phyloP scores from a whole-genome alignment of 139 green algal genomes.

The Nannochloris sp. region DNA sequence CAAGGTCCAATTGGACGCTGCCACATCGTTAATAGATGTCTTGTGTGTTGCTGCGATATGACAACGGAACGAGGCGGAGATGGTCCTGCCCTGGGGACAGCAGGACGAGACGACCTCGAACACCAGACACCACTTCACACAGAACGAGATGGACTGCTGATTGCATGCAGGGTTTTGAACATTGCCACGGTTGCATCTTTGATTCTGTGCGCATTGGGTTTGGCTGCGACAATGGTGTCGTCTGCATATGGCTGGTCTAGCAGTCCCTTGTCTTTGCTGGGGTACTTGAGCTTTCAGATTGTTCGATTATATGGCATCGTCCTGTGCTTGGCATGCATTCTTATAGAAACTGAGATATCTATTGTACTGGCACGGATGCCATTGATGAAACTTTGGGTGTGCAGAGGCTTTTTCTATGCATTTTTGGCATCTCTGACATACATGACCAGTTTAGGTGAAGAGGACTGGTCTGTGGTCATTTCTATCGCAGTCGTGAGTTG shows the following conservation, averaged over 20 bases:
- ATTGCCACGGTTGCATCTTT: slow-evolving; percentile 16
- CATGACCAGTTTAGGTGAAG: not conserved
- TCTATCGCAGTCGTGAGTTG: too few relatives aligned
- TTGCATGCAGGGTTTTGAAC: slow-evolving; percentile 20
- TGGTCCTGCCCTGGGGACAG: too few relatives aligned
- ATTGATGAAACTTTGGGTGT: slow-evolving; percentile 31
- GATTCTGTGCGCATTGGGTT: slow-evolving; percentile 18
- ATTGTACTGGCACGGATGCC: slow-evolving; percentile 18
- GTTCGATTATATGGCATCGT: slow-evolving; percentile 32
- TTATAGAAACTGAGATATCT: slow-evolving; percentile 34
- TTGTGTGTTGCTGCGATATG: too few relatives aligned
- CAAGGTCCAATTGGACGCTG: too few relatives aligned
- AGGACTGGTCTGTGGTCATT: too few relatives aligned
- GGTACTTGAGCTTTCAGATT: slow-evolving; percentile 6
- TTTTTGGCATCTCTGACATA: slow-evolving; percentile 25
- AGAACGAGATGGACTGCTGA: slow-evolving; percentile 6
- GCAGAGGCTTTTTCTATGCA: slow-evolving; percentile 11
- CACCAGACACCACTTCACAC: not conserved
- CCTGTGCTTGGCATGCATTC: slow-evolving; percentile 3
- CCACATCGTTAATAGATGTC: too few relatives aligned
- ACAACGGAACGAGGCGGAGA: too few relatives aligned
- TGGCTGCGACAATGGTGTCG: slow-evolving; percentile 13
- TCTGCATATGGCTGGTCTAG: not conserved
- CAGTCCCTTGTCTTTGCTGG: too few relatives aligned
- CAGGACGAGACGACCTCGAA: too few relatives aligned